Base-by-base conservation (phyloP, 2,329 filamentous ascomycete species). In the Curvularia verruculosa region DNA sequence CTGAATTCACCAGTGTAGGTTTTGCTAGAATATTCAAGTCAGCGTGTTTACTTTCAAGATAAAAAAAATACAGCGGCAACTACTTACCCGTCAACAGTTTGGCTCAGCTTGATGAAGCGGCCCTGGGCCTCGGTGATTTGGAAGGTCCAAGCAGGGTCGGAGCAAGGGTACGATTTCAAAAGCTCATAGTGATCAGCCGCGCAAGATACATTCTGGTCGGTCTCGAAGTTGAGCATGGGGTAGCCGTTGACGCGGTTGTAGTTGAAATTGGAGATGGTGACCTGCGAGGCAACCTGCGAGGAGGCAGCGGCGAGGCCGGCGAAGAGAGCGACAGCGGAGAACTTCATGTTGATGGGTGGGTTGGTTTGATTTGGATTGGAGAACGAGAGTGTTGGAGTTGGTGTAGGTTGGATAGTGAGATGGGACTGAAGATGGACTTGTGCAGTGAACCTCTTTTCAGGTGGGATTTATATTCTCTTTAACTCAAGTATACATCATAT, bases 231-330 rank as follows among this genome's bases (percentile, higher is more conserved):
- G 26, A 52, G 13, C 3, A 24, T 21, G 19, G 45, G 45, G 45
- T 48, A 48, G 45, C 49, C 49, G 31, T 52, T 44, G 21, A 36
- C 29, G 28, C 24, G 19, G 40, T 34, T 34, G 49, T 44, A 44
- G n/a, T 18, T 2, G 26, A 43, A 31, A 26, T 45, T 18, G 5
- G 13, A 44, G 21, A 52, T 34, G 19, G 49, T 34, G 39, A 34
- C 23, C n/a, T 28, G 28, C 29, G 23, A 9, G 28, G n/a, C n/a
- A n/a, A n/a, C n/a, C n/a, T n/a, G n/a, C n/a, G n/a, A n/a, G n/a
- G n/a, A n/a, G n/a, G 49, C 49, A 19, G 40, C 40, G 29, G 49
- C 49, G 36, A 52, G 23, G 49, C 49, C 49, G n/a, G 49, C 40
- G 5, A 45, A 52, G 10, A 52, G n/a, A 23, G 49, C 29, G 31